Percentiles rank a stretch among this genome's conserved stretches.
These are phyloP conservation scores for Ceratobasidium sp. DNA, from an alignment of 1,284 basidiomycete species.

Conservation along the genomic window DNA sequence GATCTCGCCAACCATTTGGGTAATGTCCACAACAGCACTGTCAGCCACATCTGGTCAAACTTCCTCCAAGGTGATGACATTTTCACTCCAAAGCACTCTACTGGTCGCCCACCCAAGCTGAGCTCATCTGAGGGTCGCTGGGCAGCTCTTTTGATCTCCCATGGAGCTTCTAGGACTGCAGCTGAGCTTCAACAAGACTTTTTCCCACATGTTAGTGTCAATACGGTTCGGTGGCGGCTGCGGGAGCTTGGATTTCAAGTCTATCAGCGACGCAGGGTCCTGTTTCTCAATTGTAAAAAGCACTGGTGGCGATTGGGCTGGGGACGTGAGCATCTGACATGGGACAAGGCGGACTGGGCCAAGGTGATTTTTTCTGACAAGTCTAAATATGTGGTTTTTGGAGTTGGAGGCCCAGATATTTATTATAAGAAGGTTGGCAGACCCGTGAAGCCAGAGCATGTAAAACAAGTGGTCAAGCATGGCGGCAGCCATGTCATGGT, in stretches of 20 bases:
- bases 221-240: background rate
- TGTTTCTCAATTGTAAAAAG: background rate
- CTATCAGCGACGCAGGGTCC: background rate
- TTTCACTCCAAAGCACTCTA: background rate
- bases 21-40: background rate
- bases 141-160: slow-evolving; percentile 9
- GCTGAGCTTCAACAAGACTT: background rate
- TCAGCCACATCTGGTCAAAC: background rate
- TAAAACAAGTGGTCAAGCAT: background rate
- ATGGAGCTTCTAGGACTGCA: background rate
- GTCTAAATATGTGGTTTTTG: background rate
- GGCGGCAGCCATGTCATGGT: background rate
- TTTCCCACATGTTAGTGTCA: too few species aligned
- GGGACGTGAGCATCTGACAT: background rate
- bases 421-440: background rate
- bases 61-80: background rate
- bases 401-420: background rate
- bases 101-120: background rate
- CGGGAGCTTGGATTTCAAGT: background rate
- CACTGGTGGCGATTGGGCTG: background rate
- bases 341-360: background rate
- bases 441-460: background rate
- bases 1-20: too few species aligned
- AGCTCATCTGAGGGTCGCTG: background rate
- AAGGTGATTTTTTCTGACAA: background rate